Evolutionary conservation across 2,329 filamentous ascomycete genomes (phyloP).

Genomic region (Penicillium sp.): DNA sequence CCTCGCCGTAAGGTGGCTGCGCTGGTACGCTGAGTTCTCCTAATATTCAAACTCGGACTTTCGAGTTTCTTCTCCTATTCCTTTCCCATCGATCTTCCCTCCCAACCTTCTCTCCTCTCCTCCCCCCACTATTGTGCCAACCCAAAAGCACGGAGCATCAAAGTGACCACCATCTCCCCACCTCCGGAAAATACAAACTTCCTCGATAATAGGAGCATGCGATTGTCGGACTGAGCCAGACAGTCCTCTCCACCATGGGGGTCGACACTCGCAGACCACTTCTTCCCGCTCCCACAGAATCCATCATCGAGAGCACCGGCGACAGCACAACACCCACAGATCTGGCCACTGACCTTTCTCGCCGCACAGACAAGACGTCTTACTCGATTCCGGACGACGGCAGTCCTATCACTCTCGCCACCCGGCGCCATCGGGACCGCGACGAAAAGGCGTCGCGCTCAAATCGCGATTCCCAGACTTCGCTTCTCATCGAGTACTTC

Average conservation of each 20-base stretch:
- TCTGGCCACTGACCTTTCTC: slow-evolving; percentile 49
- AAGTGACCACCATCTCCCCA: slow-evolving; percentile 16
- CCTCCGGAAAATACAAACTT: slow-evolving; percentile 10
- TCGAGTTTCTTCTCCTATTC: slow-evolving; percentile 10
- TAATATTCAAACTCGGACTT: background rate
- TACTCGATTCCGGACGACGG: slow-evolving; percentile 51
- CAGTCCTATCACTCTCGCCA: slow-evolving; percentile 86
- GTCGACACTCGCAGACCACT: slow-evolving; percentile 47
- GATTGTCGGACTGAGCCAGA: slow-evolving; percentile 31
- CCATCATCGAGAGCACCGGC: slow-evolving; percentile 43
- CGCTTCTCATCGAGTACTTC: slow-evolving; percentile 90
- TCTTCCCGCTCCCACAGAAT: slow-evolving; percentile 50
- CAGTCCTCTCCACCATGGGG: slow-evolving; percentile 41
- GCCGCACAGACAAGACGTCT: slow-evolving; percentile 48
- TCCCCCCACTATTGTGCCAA: slow-evolving; percentile 12
- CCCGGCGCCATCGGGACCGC: slow-evolving; percentile 54
- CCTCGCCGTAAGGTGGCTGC: slow-evolving; percentile 18
- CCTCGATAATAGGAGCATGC: slow-evolving; percentile 31
- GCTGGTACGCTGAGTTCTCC: slow-evolving; percentile 23
- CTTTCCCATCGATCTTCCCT: slow-evolving; percentile 13
- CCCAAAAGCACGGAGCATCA: slow-evolving; percentile 14
- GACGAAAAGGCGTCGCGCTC: slow-evolving; percentile 54
- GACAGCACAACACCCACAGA: slow-evolving; percentile 45
- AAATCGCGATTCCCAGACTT: slow-evolving; percentile 70
- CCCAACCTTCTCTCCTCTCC: slow-evolving; percentile 11